Evolutionary conservation across 106 monocot genomes (phyloP).

Genomic region (Cymbidium sinense): DNA sequence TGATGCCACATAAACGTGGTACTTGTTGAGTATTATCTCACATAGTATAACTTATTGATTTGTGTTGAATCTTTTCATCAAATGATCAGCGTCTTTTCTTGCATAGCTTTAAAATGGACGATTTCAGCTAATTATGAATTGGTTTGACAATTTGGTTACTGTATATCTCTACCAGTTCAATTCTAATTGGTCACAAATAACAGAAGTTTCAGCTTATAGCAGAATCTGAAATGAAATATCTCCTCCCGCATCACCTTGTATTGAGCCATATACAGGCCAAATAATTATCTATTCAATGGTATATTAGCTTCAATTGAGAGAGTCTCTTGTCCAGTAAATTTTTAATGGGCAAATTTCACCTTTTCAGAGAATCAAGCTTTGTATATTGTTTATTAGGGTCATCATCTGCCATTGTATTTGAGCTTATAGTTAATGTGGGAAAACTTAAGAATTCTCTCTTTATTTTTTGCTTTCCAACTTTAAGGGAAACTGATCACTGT

Average conservation of each 20-base stretch:
- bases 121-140: neutral
- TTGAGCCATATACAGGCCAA: neutral
- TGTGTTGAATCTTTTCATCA: neutral
- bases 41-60: neutral
- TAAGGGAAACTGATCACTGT: neutral
- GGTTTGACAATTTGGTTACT: neutral
- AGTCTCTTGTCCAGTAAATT: neutral
- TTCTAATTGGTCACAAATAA: neutral
- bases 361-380: neutral
- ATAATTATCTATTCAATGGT: neutral
- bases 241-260: neutral
- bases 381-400: neutral
- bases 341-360: neutral
- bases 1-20: neutral
- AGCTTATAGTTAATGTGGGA: neutral
- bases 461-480: neutral
- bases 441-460: neutral
- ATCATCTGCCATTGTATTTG: neutral
- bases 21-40: neutral
- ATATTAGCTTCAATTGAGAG: neutral
- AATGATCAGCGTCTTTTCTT: neutral
- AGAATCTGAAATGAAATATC: neutral
- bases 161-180: neutral
- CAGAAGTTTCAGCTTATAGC: neutral
- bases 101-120: neutral